Conservation (phyloP, 2,329 filamentous ascomycete genomes). For the Curvularia hawaiiensis region DNA sequence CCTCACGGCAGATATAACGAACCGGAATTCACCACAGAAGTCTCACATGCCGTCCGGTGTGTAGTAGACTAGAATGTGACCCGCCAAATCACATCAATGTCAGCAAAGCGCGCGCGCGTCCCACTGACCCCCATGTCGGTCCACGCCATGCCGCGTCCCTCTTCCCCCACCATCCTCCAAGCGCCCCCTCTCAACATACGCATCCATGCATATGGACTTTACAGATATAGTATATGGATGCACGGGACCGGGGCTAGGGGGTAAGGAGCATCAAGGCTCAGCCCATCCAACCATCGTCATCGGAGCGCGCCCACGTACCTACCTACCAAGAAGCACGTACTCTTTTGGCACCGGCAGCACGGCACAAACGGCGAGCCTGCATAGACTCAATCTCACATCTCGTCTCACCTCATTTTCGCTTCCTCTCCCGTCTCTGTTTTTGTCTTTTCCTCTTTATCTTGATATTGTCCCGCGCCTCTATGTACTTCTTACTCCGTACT, state of each 20-base stretch:
- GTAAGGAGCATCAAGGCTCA: not conserved
- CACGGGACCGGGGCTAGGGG: not conserved
- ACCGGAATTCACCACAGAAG: not conserved
- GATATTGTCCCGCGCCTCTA: not conserved
- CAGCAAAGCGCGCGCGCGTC: not conserved
- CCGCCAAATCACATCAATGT: not conserved
- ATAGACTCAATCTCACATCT: not conserved
- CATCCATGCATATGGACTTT: not conserved
- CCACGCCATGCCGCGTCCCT: not conserved
- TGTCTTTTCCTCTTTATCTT: not conserved
- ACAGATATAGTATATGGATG: not conserved
- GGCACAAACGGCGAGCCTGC: not conserved
- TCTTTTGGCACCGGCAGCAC: not conserved
- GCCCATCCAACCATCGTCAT: not conserved
- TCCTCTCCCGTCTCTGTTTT: not conserved
- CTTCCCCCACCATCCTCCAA: too few relatives aligned
- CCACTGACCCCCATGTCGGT: not conserved
- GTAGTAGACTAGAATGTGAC: not conserved
- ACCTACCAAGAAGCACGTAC: not conserved
- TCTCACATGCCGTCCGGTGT: not conserved
- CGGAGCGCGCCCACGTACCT: not conserved
- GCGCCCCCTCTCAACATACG: not conserved
- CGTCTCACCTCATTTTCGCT: not conserved
- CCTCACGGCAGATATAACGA: not conserved
- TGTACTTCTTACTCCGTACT: too few relatives aligned